Percentiles rank a stretch among this genome's conserved stretches.
Evolutionary conservation across 176 grass and related monocot genomes (phyloP).

Genomic region (Cenchrus purpureus): DNA sequence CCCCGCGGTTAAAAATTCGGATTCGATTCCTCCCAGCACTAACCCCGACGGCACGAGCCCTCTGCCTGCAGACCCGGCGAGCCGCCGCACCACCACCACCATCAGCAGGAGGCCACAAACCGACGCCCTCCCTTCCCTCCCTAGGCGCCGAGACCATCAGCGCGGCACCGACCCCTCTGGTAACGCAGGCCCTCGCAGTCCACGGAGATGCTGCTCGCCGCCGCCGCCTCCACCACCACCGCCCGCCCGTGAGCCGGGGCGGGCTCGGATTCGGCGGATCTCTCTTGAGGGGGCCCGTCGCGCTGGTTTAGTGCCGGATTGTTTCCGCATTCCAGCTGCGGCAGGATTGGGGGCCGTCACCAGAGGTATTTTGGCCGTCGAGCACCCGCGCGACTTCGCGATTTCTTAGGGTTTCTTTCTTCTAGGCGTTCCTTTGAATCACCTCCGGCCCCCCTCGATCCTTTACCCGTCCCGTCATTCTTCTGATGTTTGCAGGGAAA

Average conservation of each 20-base stretch:
- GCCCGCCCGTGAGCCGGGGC: neutral
- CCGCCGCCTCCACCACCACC: neutral
- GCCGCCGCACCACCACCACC: neutral
- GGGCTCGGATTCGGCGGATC: constrained; percentile 29
- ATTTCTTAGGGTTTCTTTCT: constrained; percentile 22
- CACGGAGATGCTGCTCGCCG: neutral
- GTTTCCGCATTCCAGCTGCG: neutral
- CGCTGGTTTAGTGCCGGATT: neutral
- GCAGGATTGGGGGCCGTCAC: neutral
- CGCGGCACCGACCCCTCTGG: neutral
- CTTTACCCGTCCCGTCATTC: constrained; percentile 11
- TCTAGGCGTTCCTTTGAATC: neutral
- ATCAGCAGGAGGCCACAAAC: neutral
- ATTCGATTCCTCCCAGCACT: neutral
- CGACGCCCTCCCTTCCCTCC: neutral
- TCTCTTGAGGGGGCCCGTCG: neutral
- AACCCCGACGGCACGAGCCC: neutral
- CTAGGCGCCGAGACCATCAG: neutral
- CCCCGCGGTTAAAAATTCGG: constrained; percentile 13
- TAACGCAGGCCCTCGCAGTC: neutral
- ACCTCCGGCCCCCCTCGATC: neutral
- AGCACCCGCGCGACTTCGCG: neutral
- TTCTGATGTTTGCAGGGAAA: constrained; percentile 37
- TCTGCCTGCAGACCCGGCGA: neutral
- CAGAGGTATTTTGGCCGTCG: constrained; percentile 1